These are phyloP conservation scores for Albugo candida DNA, from an alignment of 352 stramenopile genomes.

Conservation along the genomic window DNA sequence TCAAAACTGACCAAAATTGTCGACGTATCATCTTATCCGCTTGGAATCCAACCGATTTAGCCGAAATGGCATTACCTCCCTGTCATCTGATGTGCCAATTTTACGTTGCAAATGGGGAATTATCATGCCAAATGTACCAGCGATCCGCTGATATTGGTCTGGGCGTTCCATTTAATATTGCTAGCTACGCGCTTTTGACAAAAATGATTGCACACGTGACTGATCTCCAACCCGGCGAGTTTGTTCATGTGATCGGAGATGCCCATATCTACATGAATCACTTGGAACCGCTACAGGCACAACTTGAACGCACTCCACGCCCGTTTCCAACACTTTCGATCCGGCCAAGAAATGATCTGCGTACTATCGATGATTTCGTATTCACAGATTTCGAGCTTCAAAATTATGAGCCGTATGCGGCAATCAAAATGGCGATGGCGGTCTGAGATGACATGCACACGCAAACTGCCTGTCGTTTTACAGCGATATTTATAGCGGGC, in stretches of 20 bases:
- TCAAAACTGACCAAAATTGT: constrained; percentile 93
- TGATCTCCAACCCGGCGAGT: constrained; percentile 87
- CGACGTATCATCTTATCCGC: constrained; percentile 96
- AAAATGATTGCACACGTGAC: constrained; percentile 92
- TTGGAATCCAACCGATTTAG: constrained; percentile 96
- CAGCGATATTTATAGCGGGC: not conserved
- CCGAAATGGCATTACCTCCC: constrained; percentile 95
- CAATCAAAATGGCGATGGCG: constrained; percentile 99
- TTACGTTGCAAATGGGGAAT: constrained; percentile 65
- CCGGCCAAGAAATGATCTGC: constrained; percentile 55
- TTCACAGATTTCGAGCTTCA: constrained; percentile 93
- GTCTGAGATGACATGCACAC: constrained; percentile 23
- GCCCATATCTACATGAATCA: constrained; percentile 99
- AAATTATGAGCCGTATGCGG: constrained; percentile 89
- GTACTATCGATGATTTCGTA: constrained; percentile 89
- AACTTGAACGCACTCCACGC: constrained; percentile 84
- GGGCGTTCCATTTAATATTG: constrained; percentile 99
- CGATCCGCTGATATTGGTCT: constrained; percentile 98
- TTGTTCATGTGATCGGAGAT: constrained; percentile 98
- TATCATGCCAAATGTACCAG: constrained; percentile 97
- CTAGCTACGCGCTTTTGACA: constrained; percentile 95
- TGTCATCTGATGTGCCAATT: constrained; percentile 99
- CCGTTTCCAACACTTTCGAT: constrained; percentile 91
- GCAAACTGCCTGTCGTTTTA: not conserved
- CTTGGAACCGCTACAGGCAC: constrained; percentile 91